Base-by-base conservation (phyloP, 345 rosid species). In the Cardiospermum halicacabum region DNA sequence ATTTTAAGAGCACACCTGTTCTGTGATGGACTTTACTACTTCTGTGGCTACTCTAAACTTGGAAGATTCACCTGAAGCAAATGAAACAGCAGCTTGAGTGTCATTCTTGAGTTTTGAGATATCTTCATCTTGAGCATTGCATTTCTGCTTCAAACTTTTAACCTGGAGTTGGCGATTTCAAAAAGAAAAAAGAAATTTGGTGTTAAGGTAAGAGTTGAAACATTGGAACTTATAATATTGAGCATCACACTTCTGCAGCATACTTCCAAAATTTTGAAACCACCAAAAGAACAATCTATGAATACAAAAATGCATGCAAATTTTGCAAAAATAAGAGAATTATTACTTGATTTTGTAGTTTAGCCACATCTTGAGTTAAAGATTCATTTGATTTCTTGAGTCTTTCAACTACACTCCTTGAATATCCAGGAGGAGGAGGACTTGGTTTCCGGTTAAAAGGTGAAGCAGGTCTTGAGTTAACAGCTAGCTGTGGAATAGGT, bases 361-460 rank as follows among this genome's bases (percentile, higher is more conserved):
- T 94, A 27, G 81, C 31, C 74, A 84, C 73, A 69, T 91, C 99
- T 70, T 85, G 92, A 73, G 86, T 91, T 77, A 91, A 69, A 69
- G 75, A 76, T 28, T 85, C 96, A 66, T 89, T 94, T 62, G 97
- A 81, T 72, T 89, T 94, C 74, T 80, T 91, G 39, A 94, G 87
- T 79, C 88, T 89, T 68, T 87, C 96, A 51, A 94, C 65, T 34
- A 89, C 81, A 28, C 74, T 74, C 70, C 91, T 87, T 0, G 97
- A 89, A 70, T 89, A 89, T 26, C 84, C 87, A 4, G 85, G 40
- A n/a, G 84, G 88, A 5, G 93, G 82, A 63, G 99, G 84, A 72
- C 89, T 91, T 13, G 87, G 80, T 78, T 79, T 85, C 69, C 81
- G 84, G 6, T 85, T 62, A 74, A 83, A 85, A 0, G 89, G 89